Percentiles rank a stretch among this genome's conserved stretches.
phyloP scores from a whole-genome alignment of 495 filamentous ascomycete species.

The Ramalina intermedia region DNA sequence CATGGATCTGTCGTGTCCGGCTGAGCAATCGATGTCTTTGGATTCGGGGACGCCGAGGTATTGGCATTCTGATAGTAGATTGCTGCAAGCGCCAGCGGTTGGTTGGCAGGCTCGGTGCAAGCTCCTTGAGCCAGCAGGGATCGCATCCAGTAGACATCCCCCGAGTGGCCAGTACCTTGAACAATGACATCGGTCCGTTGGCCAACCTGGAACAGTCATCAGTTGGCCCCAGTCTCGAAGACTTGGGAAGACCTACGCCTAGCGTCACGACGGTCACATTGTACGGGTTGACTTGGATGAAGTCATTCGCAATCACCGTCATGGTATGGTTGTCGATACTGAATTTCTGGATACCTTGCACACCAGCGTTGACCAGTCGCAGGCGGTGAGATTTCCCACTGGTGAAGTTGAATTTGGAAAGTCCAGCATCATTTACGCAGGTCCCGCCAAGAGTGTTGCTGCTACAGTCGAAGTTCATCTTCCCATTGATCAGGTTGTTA shows the following conservation, averaged over 20 bases:
- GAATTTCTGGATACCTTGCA: constrained; percentile 28
- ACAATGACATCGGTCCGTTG: constrained; percentile 28
- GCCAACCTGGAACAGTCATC: constrained; percentile 20
- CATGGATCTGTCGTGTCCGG: constrained; percentile 11
- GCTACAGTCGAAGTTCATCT: constrained; percentile 17
- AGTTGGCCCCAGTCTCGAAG: constrained; percentile 13
- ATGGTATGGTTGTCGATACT: constrained; percentile 26
- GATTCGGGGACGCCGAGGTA: constrained; percentile 8
- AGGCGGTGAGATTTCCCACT: constrained; percentile 35
- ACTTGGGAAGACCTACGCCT: background rate
- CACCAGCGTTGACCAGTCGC: constrained; percentile 38
- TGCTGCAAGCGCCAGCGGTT: constrained; percentile 19
- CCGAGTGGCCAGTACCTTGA: constrained; percentile 16
- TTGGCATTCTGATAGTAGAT: constrained; percentile 28
- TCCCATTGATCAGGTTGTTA: constrained; percentile 28
- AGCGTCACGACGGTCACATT: constrained; percentile 5
- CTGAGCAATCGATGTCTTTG: constrained; percentile 1
- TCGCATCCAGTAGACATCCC: constrained; percentile 26
- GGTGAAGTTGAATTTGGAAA: constrained; percentile 27
- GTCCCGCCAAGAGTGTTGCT: constrained; percentile 2
- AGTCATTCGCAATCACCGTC: constrained; percentile 28
- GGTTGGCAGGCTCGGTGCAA: constrained; percentile 9
- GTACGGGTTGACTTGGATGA: constrained; percentile 27
- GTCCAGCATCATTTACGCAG: constrained; percentile 21
- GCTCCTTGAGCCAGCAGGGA: constrained; percentile 8